A percentile compares a stretch with the other conserved stretches of the same genome.
These are phyloP conservation scores for Cercospora sp. DNA, from an alignment of 2,329 filamentous ascomycete genomes.

Conservation along the genomic window DNA sequence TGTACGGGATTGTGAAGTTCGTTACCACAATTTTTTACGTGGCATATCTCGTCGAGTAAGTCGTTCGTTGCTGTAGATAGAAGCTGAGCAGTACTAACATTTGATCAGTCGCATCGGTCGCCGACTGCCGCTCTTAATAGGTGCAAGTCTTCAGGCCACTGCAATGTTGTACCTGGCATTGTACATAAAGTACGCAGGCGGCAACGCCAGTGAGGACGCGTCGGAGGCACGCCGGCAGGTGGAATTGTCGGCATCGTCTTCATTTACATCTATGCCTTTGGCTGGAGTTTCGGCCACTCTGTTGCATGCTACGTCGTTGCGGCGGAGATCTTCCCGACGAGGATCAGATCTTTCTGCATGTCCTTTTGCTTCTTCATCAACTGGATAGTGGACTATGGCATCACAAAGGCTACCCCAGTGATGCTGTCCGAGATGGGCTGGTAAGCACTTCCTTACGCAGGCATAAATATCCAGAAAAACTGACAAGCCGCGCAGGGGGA, in stretches of 20 bases:
- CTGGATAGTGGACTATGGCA: conserved; percentile 30
- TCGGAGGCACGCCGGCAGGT: conserved; percentile 22
- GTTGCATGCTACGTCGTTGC: conserved; percentile 27
- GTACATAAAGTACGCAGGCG: conserved; percentile 23
- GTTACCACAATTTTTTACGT: conserved; percentile 28
- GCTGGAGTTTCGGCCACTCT: conserved; percentile 27
- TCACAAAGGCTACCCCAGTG: conserved; percentile 24
- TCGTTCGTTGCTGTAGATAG: too few relatives aligned
- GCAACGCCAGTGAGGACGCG: conserved; percentile 6
- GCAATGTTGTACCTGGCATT: conserved; percentile 26
- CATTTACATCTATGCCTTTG: conserved; percentile 28
- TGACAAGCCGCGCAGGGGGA: conserved; percentile 7
- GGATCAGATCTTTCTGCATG: conserved; percentile 28
- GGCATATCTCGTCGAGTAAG: conserved; percentile 24
- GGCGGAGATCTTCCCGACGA: conserved; percentile 26
- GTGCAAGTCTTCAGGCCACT: conserved; percentile 24
- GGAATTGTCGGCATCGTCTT: conserved; percentile 25
- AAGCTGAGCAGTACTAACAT: not conserved
- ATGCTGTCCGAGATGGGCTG: conserved; percentile 28
- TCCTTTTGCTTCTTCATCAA: conserved; percentile 29
- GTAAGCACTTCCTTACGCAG: not conserved
- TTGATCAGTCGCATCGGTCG: conserved; percentile 20
- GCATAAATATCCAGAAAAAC: not conserved
- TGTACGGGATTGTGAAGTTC: conserved; percentile 28
- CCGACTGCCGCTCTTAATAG: conserved; percentile 24